Base-by-base conservation (phyloP, 106 monocot genomes). In the Agapanthus africanus region DNA sequence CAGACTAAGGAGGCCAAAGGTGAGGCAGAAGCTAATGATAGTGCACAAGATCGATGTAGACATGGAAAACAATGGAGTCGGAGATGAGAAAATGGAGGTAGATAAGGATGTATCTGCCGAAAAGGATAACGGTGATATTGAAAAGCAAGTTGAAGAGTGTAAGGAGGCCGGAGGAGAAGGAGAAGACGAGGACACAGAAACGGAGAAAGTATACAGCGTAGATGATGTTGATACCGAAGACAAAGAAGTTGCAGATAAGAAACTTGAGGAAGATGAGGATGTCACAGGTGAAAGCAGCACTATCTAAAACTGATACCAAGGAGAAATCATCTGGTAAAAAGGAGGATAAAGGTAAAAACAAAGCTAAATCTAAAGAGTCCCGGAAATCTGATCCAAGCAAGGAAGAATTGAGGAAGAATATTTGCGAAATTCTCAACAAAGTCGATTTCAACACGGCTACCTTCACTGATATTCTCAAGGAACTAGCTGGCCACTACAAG, bases 351-450 rank as follows among this genome's bases (percentile, higher is more conserved):
- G 79, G 77, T 19, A n/a, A n/a, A n/a, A n/a, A n/a, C n/a, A 86
- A 75, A 60, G 65, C 70, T n/a, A 74, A 74, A 67, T 57, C 76
- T 23, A 47, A 41, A 37, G 75, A 78, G 38, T 65, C 51, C 39
- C 70, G 76, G 67, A 77, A 84, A 34, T 76, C 77, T 31, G 68
- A 76, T 38, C 93, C 93, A 57, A 87, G 65, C 62, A 78, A 87
- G 66, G 73, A 82, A 36, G 84, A 90, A 63, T 61, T 94, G 67
- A 84, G 79, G 75, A 78, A 80, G 37, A 79, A 66, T 26, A 94
- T 94, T 40, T 87, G 74, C 74, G 90, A 84, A 59, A 85, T 94
- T 66, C 77, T 94, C 30, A 90, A 84, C 65, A 81, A 84, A 65
- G 93, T 90, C 67, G 93, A 94, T 66, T 94, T 94, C 30, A 60